Percentiles rank a stretch among this genome's conserved stretches.
These are phyloP conservation scores for Pyrenochaeta sp. DNA, from an alignment of 2,329 filamentous ascomycete species.

Conservation along the genomic window DNA sequence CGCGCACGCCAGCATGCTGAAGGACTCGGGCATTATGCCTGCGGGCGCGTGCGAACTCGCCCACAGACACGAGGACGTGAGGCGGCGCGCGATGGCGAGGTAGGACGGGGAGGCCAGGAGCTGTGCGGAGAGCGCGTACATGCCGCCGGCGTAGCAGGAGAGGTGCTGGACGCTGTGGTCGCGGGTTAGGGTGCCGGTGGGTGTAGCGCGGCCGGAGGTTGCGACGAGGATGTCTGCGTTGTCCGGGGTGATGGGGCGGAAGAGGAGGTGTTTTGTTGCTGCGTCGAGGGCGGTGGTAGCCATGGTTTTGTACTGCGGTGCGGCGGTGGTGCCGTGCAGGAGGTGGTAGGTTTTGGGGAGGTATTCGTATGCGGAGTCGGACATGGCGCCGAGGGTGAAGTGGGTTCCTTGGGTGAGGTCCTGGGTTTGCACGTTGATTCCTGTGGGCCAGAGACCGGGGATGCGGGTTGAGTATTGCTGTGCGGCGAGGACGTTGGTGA, in stretches of 20 bases:
- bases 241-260: slow-evolving; percentile 55
- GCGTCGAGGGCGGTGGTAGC: slow-evolving; percentile 60
- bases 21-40: slow-evolving; percentile 66
- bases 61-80: slow-evolving; percentile 69
- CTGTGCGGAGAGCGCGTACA: slow-evolving; percentile 69
- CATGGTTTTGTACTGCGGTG: slow-evolving; percentile 55
- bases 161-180: slow-evolving; percentile 56
- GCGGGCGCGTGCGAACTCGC: slow-evolving; percentile 62
- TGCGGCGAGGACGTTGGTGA: slow-evolving; percentile 47
- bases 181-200: slow-evolving; percentile 24
- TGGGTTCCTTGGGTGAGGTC: slow-evolving; percentile 50
- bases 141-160: slow-evolving; percentile 72
- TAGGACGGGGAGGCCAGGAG: slow-evolving; percentile 62
- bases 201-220: slow-evolving; percentile 38
- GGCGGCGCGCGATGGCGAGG: slow-evolving; percentile 59
- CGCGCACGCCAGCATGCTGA: slow-evolving; percentile 57
- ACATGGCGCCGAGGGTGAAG: slow-evolving; percentile 40
- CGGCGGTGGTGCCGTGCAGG: slow-evolving; percentile 25
- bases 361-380: slow-evolving; percentile 45
- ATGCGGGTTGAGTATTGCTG: slow-evolving; percentile 51
- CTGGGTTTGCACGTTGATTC: slow-evolving; percentile 23
- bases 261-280: slow-evolving; percentile 53
- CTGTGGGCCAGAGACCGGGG: slow-evolving; percentile 53
- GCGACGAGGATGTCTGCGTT: slow-evolving; percentile 53
- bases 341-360: slow-evolving; percentile 42